Evolutionary conservation across 139 green algal genomes (phyloP).

Genomic region (Gonium pectorale): DNA sequence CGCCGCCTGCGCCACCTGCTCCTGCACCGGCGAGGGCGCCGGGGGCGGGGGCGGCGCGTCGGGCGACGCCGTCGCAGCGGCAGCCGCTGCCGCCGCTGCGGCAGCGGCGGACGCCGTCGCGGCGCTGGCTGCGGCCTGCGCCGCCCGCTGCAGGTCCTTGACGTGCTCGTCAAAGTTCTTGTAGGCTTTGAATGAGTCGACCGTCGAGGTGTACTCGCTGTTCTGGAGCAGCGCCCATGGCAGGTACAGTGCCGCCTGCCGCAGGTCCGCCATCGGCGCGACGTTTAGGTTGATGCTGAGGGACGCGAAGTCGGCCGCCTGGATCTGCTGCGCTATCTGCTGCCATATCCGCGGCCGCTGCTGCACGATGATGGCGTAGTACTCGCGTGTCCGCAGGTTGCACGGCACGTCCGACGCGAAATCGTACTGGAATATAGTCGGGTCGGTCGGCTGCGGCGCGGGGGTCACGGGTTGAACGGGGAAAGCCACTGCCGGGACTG

Average conservation of each 20-base stretch:
- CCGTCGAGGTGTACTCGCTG: slow-evolving; percentile 19
- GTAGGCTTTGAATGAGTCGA: slow-evolving; percentile 26
- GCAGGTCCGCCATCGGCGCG: slow-evolving; percentile 42
- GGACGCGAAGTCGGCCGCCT: background rate
- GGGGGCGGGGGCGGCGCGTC: no score
- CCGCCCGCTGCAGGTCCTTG: slow-evolving; percentile 25
- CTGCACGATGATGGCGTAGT: slow-evolving; percentile 40
- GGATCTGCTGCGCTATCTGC: slow-evolving; percentile 43
- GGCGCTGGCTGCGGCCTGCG: background rate
- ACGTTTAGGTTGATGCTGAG: slow-evolving; percentile 17
- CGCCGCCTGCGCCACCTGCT: no score
- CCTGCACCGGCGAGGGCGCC: background rate
- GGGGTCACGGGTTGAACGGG: background rate
- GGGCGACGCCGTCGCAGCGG: no score
- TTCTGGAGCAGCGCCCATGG: slow-evolving; percentile 54
- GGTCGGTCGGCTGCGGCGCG: background rate
- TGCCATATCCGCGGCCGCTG: slow-evolving; percentile 15
- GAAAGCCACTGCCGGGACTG: slow-evolving; percentile 17
- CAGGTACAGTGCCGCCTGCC: slow-evolving; percentile 41
- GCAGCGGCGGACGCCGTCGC: no score
- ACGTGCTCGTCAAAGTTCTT: slow-evolving; percentile 36
- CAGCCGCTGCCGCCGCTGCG: background rate
- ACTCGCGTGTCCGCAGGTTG: slow-evolving; percentile 48
- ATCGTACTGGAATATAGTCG: slow-evolving; percentile 11
- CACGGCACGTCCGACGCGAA: slow-evolving; percentile 35